Base-by-base conservation (phyloP, 2,329 filamentous ascomycete species). In the Bipolaris bicolor region DNA sequence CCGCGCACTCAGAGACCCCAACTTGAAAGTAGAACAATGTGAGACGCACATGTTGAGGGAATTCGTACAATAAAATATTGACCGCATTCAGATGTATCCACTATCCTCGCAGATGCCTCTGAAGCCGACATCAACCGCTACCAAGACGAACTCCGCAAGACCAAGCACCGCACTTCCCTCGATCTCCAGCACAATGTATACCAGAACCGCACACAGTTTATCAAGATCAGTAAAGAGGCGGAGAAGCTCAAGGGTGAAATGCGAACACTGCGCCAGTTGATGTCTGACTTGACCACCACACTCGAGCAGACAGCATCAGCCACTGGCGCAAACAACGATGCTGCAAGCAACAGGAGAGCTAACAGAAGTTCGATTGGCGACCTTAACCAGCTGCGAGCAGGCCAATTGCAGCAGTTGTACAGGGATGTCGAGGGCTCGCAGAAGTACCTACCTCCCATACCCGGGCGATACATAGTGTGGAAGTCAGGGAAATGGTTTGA, bases 151-250 rank as follows among this genome's bases (percentile, higher is more conserved):
- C 81, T 97, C 41, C 87, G 88, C 63, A 89, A 89, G 67, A 82
- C 95, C 55, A 94, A 94, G 77, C 84, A 85, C 64, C 86, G 90
- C 54, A 92, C 92, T 7, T 89, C 90, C 5, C 84, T 87, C 47
- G 93, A 98, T 67, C 82, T 99, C 20, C 94, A 98, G 77, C 91
- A 96, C 72, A 98, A 93, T 77, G 90, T 99, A 49, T 94, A 96
- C 78, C 93, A 97, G 76, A 99, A 99, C 77, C 88, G 95, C 47
- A 96, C 92, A 0, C 95, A 98, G 71, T 99, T 99, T 73, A 98
- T 99, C 82, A 96, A 96, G 78, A 98, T 99, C 77, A 97, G 93
- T 75, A 97, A 98, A 78, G 95, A 99, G 79, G 95, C 96, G 1
- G 95, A 99, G 78, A 97, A 97, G 80, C 86, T 99, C 56, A 98